Conservation (phyloP, 2,329 filamentous ascomycete species). For the Aureobasidium mangrovei region DNA sequence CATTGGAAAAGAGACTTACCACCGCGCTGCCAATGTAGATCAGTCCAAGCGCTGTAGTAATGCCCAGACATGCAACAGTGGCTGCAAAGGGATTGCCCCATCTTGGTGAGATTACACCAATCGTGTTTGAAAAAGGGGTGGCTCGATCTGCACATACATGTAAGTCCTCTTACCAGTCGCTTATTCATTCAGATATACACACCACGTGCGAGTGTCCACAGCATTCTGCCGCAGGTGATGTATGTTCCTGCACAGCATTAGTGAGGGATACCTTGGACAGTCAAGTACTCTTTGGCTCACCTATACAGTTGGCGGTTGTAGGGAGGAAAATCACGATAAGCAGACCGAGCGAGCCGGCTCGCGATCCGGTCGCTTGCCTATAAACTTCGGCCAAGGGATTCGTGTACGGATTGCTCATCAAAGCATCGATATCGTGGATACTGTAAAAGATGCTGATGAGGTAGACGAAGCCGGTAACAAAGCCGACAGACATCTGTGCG, state of each 20-base stretch:
- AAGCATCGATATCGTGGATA: constrained; percentile 48
- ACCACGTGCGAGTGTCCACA: constrained; percentile 52
- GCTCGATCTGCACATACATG: constrained; percentile 35
- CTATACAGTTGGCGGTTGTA: constrained; percentile 44
- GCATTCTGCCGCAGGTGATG: constrained; percentile 52
- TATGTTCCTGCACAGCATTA: constrained; percentile 31
- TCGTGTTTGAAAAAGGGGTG: constrained; percentile 42
- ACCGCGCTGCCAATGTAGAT: constrained; percentile 59
- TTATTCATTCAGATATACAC: neutral
- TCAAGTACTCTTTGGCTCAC: constrained; percentile 19
- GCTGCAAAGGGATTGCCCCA: constrained; percentile 48
- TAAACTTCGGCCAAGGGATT: constrained; percentile 59
- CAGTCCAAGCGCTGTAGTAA: constrained; percentile 49
- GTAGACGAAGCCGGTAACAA: constrained; percentile 43
- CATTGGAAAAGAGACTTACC: neutral
- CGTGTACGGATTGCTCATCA: constrained; percentile 40
- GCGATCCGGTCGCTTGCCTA: constrained; percentile 36
- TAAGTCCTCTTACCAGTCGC: neutral
- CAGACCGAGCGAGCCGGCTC: constrained; percentile 34
- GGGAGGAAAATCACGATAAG: constrained; percentile 42
- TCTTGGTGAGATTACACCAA: constrained; percentile 39
- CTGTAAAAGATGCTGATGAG: constrained; percentile 42
- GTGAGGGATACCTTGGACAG: too few relatives aligned
- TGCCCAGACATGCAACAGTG: constrained; percentile 41
- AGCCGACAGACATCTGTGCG: constrained; percentile 43